phyloP scores from a whole-genome alignment of 208 protist genomes.

The Sergeia podlipaevii region DNA sequence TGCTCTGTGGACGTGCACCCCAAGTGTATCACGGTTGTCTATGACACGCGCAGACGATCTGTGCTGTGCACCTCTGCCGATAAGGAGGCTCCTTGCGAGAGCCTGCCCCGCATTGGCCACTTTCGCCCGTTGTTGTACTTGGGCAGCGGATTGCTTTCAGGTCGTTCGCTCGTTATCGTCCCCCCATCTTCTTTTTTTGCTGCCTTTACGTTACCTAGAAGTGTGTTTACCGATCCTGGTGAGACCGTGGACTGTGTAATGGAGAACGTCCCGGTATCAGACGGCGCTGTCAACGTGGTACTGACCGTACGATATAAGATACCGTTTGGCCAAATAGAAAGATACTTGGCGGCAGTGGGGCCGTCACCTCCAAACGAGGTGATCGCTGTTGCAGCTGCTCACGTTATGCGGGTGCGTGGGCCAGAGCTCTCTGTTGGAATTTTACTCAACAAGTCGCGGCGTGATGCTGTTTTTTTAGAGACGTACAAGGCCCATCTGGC shows the following conservation, averaged over 20 bases:
- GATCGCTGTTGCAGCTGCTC: constrained; percentile 54
- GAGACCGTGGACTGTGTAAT: constrained; percentile 57
- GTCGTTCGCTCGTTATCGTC: constrained; percentile 33
- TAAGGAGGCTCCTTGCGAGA: constrained; percentile 22
- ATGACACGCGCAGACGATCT: constrained; percentile 68
- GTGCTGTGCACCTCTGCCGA: constrained; percentile 68
- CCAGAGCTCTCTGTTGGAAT: constrained; percentile 65
- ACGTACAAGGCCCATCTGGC: constrained; percentile 43
- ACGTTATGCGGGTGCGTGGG: constrained; percentile 39
- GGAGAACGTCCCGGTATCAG: constrained; percentile 47
- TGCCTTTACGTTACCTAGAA: constrained; percentile 64
- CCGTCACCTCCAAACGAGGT: constrained; percentile 65
- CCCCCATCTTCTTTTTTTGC: constrained; percentile 74
- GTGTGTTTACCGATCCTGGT: constrained; percentile 41
- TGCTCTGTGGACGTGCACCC: constrained; percentile 59
- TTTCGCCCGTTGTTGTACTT: constrained; percentile 53
- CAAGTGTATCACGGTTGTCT: constrained; percentile 74
- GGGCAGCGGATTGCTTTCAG: constrained; percentile 37
- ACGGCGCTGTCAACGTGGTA: constrained; percentile 66
- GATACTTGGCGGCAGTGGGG: constrained; percentile 76
- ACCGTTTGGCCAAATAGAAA: constrained; percentile 65
- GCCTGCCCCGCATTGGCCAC: constrained; percentile 36
- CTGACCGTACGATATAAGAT: constrained; percentile 68
- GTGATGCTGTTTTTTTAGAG: constrained; percentile 57
- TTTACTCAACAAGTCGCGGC: constrained; percentile 51